These are phyloP conservation scores for Rhodofomes roseus DNA, from an alignment of 1,284 basidiomycete genomes.

Conservation along the genomic window DNA sequence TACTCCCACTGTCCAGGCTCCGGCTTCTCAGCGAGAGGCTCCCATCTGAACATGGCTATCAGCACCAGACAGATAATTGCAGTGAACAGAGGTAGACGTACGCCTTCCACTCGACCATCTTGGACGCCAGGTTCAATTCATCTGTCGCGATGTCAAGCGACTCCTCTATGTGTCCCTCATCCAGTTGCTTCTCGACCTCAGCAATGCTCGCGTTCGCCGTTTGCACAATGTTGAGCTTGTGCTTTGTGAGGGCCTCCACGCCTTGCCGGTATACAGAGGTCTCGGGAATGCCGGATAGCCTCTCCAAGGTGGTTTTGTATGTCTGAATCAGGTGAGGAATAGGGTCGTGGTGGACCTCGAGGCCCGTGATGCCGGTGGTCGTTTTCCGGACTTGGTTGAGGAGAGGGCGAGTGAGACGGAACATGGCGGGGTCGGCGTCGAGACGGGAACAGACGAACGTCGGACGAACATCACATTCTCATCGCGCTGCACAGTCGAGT, in stretches of 20 bases:
- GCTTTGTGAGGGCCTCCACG: conserved; percentile 82
- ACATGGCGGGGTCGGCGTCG: conserved; percentile 45
- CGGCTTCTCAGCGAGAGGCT: conserved; percentile 79
- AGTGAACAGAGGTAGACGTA: conserved; percentile 45
- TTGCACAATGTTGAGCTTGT: conserved; percentile 76
- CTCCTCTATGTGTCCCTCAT: conserved; percentile 82
- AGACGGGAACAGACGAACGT: not conserved
- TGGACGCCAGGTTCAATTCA: conserved; percentile 75
- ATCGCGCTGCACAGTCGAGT: too few species aligned
- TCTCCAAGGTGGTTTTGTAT: conserved; percentile 77
- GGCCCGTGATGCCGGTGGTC: conserved; percentile 78
- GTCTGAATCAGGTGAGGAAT: conserved; percentile 74
- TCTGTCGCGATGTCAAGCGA: conserved; percentile 80
- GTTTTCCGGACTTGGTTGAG: conserved; percentile 63
- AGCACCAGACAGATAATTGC: too few species aligned
- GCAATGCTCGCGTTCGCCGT: conserved; percentile 62
- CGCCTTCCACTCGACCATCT: conserved; percentile 97
- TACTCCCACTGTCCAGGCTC: conserved; percentile 87
- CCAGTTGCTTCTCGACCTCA: conserved; percentile 68
- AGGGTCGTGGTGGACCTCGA: conserved; percentile 73
- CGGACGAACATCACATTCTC: not conserved
- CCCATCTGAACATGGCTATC: too few species aligned
- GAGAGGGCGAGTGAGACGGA: conserved; percentile 75
- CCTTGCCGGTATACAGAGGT: conserved; percentile 90
- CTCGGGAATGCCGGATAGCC: conserved; percentile 70